Evolutionary conservation across 2,329 filamentous ascomycete species (phyloP), one percentile per base, ranked within the genome.

Genomic region (Cladosporium sp.): DNA sequence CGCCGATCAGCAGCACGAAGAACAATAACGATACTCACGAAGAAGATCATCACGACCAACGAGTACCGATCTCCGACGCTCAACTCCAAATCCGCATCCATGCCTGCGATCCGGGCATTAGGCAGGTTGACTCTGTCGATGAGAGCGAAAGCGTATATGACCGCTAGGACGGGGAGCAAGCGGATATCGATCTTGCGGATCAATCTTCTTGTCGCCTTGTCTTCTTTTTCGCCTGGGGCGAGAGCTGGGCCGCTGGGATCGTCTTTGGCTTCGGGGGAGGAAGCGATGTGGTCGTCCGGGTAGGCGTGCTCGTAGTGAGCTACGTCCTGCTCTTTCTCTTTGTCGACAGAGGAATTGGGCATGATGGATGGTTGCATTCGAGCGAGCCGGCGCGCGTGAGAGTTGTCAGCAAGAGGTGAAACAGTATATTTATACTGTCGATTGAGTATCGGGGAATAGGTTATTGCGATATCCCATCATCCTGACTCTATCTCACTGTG

Each of bases 41-140:
- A 92, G 80, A 92, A 92, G 72, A 91, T 82, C 46, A 92, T 80
- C 3, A 89, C 89, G 64, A 89, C 83, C 26, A 74, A 73, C 37
- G 65, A 68, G 55, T 71, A 59, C 29, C 58, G 33, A 40, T 63
- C 66, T 28, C 58, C 67, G 14, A 58, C 50, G 7, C 62, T 66
- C 5, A 66, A 31, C 10, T n/a, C 29, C 12, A 82, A 66, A 14
- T 81, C 78, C 5, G 62, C 67, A 6, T 69, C 78, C 80, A 81
- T 82, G 64, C 84, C 91, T 21, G 91, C 91, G 75, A 94, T 89
- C 55, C 86, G 86, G 46, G 90, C 91, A 28, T 86, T 82, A n/a
- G 86, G 86, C 74, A 93, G 78, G 76, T 94, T 94, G 1, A 89
- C 92, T 40, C 91, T 83, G 74, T 95, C 91, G 87, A 94, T 91